Evolutionary conservation across 2,329 filamentous ascomycete species (phyloP), one percentile per base, ranked within the genome.

Genomic region (Arachnopeziza araneosa): DNA sequence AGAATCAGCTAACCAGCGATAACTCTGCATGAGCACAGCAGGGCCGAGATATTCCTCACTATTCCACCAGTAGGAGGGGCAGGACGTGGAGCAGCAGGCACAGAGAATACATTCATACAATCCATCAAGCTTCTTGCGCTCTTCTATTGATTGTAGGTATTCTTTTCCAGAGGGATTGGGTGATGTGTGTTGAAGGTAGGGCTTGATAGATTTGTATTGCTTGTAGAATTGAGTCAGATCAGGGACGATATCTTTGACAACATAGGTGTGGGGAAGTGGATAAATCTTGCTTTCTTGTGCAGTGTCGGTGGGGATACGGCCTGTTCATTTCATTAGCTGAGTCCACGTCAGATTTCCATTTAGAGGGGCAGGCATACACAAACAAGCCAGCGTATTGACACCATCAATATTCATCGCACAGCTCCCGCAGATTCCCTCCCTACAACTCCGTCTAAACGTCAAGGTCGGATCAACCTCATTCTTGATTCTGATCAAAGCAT

Each of bases 31-130:
- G 57, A 99, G 89, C 63, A 99, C 91, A 68, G 95, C 95, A 62
- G 95, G 95, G 65, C 95, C 95, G 55, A 99, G 90, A 81, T 99
- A 99, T 78, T 98, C 93, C 79, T 98, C 93, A 69, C 89, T 87
- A 83, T 99, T 99, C 95, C 95, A 99, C 95, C 95, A 99, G 84
- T 99, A 99, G 21, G 92, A 97, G n/a, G 95, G 95, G 83, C 95
- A 99, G 53, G 93, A 96, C 23, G 95, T 99, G 68, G 90, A 95
- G 87, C 95, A 99, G 87, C 95, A 99, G 70, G 93, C 93, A 83
- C 95, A 99, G 61, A 99, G 88, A 77, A 99, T 98, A 80, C 95
- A 99, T 80, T 99, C 95, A 82, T 99, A 98, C 30, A 98, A 86
- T 67, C 95, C 95, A 75, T 98, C 95, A 59, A 99, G 88, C 87